These are phyloP conservation scores for Ceratocystis ficicola DNA, from an alignment of 2,329 filamentous ascomycete species.

Conservation along the genomic window DNA sequence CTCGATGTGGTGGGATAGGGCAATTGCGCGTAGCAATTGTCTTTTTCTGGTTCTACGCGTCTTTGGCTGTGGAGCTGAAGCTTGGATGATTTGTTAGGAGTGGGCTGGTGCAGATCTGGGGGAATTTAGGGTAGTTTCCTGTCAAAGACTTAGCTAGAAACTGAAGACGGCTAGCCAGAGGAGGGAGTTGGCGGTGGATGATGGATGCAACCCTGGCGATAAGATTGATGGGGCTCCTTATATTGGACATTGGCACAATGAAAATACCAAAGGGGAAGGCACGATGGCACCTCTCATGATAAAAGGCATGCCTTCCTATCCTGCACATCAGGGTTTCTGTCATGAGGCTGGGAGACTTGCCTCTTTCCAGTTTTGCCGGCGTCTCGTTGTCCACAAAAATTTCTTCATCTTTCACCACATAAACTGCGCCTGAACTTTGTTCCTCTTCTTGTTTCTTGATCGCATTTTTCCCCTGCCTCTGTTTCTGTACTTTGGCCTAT, in stretches of 20 bases:
- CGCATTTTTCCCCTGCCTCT: conserved; percentile 2
- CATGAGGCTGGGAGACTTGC: not conserved
- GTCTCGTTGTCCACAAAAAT: not conserved
- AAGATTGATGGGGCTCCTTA: not conserved
- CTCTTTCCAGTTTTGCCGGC: not conserved
- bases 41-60: not conserved
- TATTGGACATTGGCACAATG: conserved; percentile 10
- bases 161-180: not conserved
- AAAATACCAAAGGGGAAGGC: not conserved
- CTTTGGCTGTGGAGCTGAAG: not conserved
- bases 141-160: not conserved
- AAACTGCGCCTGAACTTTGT: not conserved
- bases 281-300: not conserved
- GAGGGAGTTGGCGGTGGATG: not conserved
- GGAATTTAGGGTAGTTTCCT: conserved; percentile 1
- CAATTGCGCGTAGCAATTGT: not conserved
- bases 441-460: conserved; percentile 10
- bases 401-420: not conserved
- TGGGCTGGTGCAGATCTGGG: conserved; percentile 2
- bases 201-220: conserved; percentile 7
- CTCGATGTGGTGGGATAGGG: conserved; percentile 7
- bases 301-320: not conserved
- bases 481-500: not conserved
- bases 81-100: not conserved
- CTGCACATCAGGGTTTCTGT: not conserved